A percentile compares a stretch with the other conserved stretches of the same genome.
These are phyloP conservation scores for Cladorrhinum sp. DNA, from an alignment of 2,329 filamentous ascomycete species.

Conservation along the genomic window DNA sequence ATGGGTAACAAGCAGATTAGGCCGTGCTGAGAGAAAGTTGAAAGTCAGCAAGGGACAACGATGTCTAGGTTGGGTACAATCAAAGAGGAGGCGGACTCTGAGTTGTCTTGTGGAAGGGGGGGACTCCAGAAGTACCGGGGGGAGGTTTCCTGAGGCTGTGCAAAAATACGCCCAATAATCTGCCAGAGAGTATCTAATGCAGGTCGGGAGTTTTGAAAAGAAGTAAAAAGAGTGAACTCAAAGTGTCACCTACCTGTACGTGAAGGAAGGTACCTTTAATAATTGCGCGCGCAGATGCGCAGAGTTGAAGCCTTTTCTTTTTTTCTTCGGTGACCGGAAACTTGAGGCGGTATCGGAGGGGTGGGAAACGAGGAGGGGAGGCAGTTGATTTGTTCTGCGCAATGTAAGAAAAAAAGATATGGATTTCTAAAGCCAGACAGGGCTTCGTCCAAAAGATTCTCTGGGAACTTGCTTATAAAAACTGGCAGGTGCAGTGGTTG, in stretches of 20 bases:
- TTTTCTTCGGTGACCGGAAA: not conserved
- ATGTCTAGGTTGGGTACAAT: not conserved
- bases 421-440: not conserved
- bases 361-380: not conserved
- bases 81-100: not conserved
- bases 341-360: not conserved
- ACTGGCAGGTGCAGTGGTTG: not conserved
- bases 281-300: not conserved
- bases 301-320: not conserved
- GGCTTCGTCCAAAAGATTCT: constrained; percentile 1
- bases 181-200: not conserved
- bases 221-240: not conserved
- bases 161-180: not conserved
- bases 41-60: not conserved
- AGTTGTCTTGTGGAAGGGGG: not conserved
- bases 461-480: too few species aligned
- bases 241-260: not conserved
- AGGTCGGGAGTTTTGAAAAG: not conserved
- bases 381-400: not conserved
- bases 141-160: not conserved
- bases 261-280: not conserved
- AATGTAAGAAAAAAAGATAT: not conserved
- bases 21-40: not conserved
- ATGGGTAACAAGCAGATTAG: not conserved
- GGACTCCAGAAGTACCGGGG: not conserved